Conservation (phyloP, 345 rosid genomes). For the Heritiera littoralis region DNA sequence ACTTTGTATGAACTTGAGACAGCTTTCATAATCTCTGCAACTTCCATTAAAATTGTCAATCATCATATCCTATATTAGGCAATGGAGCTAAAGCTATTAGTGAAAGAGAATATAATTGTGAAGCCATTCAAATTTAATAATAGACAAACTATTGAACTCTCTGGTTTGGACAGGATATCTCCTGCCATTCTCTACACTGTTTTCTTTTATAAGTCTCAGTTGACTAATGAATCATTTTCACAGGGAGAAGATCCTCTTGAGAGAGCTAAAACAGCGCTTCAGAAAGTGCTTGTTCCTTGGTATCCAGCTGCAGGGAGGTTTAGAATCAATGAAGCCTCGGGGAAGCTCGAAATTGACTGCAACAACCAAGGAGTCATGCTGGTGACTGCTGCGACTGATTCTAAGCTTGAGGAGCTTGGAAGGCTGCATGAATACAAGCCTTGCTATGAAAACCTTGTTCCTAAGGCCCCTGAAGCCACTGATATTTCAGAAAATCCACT, state of each 20-base stretch:
- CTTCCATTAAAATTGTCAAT: not conserved
- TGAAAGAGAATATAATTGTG: not conserved
- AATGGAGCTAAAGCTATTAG: not conserved
- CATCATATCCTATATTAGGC: not conserved
- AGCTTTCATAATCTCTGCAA: constrained; percentile 17
- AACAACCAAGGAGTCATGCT: constrained; percentile 24
- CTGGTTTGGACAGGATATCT: constrained; percentile 19
- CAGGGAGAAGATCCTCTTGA: not conserved
- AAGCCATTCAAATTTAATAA: constrained; percentile 1
- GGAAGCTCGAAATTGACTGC: constrained; percentile 30
- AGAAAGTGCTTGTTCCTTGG: constrained; percentile 28
- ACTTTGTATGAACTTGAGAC: not conserved
- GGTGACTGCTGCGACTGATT: constrained; percentile 11
- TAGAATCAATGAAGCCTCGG: constrained; percentile 23
- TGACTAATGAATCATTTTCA: not conserved
- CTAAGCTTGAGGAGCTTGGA: constrained; percentile 31
- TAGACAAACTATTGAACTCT: constrained; percentile 9
- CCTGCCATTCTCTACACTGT: constrained; percentile 12
- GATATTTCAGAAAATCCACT: constrained; percentile 26
- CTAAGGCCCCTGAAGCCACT: constrained; percentile 13
- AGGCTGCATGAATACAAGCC: constrained; percentile 27
- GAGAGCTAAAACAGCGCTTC: constrained; percentile 16
- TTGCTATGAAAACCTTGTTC: constrained; percentile 30
- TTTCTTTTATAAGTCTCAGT: not conserved
- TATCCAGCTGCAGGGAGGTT: constrained; percentile 32